phyloP scores from a whole-genome alignment of 148 eudicot genomes.

The Nyssa sinensis region DNA sequence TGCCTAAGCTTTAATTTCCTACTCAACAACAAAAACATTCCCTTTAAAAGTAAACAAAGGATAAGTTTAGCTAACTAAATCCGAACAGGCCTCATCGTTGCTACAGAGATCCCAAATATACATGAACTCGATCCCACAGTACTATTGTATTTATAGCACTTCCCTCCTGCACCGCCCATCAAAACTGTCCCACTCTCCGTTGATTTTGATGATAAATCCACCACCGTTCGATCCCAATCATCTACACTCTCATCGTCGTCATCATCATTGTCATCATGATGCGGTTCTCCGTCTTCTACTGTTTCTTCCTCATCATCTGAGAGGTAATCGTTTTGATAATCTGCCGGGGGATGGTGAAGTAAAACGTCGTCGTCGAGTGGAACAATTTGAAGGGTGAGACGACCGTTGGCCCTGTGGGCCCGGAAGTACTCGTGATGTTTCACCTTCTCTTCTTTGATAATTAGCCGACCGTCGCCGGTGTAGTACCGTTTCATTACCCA shows the following conservation, averaged over 20 bases:
- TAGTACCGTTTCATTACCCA: conserved; percentile 18
- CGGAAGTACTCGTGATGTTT: conserved; percentile 5
- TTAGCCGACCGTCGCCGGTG: conserved; percentile 16
- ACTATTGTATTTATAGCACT: neutral
- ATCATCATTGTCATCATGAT: neutral
- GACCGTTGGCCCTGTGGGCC: conserved; percentile 14
- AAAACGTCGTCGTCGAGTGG: neutral
- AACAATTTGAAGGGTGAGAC: conserved; percentile 15
- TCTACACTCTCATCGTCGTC: neutral
- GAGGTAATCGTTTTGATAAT: too few relatives aligned
- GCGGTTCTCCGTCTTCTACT: neutral
- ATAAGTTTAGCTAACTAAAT: neutral
- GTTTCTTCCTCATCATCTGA: neutral
- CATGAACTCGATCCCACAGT: conserved; percentile 4
- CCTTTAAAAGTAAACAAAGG: too few relatives aligned
- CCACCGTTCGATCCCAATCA: neutral
- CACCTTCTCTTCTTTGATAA: conserved; percentile 18
- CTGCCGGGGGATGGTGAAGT: too few relatives aligned
- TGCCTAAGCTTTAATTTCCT: too few relatives aligned
- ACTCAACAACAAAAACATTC: too few relatives aligned
- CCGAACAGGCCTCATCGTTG: conserved; percentile 13
- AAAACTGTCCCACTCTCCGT: too few relatives aligned
- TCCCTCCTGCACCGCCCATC: conserved; percentile 1
- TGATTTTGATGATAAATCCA: too few relatives aligned
- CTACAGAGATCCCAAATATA: conserved; percentile 9